Conservation (phyloP, 345 rosid species). For the Citrus medica region DNA sequence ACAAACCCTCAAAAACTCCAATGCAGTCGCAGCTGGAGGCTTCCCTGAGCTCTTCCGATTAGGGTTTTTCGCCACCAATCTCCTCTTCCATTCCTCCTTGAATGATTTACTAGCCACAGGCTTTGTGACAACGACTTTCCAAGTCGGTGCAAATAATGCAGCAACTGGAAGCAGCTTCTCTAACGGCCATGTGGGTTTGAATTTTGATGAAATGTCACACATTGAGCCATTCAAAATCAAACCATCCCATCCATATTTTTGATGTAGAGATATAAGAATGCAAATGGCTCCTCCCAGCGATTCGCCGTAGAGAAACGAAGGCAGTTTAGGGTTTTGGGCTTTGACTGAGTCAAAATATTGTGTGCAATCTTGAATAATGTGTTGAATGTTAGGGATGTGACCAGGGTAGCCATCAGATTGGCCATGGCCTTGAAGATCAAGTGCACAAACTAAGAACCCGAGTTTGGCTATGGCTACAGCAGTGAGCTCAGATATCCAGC, state of each 20-base stretch:
- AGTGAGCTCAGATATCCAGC: slow-evolving; percentile 35
- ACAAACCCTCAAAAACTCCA: slow-evolving; percentile 29
- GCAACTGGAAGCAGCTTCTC: slow-evolving; percentile 31
- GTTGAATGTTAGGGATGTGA: slow-evolving; percentile 25
- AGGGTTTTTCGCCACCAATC: slow-evolving; percentile 15
- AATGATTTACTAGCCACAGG: slow-evolving; percentile 20
- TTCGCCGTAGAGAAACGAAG: slow-evolving; percentile 33
- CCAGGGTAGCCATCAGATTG: slow-evolving; percentile 22
- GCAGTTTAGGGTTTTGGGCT: slow-evolving; percentile 15
- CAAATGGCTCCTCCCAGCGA: slow-evolving; percentile 37
- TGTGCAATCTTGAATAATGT: slow-evolving; percentile 20
- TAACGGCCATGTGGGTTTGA: slow-evolving; percentile 27
- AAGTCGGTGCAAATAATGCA: slow-evolving; percentile 18
- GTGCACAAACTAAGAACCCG: slow-evolving; percentile 27
- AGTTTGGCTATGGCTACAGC: slow-evolving; percentile 26
- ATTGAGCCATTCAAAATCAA: slow-evolving; percentile 28
- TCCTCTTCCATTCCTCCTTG: slow-evolving; percentile 32
- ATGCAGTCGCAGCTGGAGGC: slow-evolving; percentile 26
- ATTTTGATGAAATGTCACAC: slow-evolving; percentile 33
- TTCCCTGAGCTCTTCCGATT: slow-evolving; percentile 18
- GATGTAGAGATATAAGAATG: slow-evolving; percentile 13
- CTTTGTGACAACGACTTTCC: slow-evolving; percentile 23
- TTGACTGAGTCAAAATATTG: slow-evolving; percentile 17
- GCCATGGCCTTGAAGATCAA: slow-evolving; percentile 36
- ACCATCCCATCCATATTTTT: slow-evolving; percentile 25